A percentile compares a stretch with the other conserved stretches of the same genome.
phyloP scores from a whole-genome alignment of 1,139 yeast genomes.

The Pichia kudriavzevii region DNA sequence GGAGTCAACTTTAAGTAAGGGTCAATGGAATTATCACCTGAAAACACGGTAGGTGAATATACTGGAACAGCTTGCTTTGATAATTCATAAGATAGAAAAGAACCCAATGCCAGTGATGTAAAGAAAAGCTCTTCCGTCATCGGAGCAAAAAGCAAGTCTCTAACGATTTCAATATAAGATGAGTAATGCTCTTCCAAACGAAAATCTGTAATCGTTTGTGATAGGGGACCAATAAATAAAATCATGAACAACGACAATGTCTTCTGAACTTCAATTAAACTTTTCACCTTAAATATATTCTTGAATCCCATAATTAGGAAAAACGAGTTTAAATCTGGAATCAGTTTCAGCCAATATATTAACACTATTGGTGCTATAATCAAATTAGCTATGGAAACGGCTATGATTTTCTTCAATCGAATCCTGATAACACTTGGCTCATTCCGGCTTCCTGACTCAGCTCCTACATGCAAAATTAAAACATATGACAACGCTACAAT shows the following conservation, averaged over 20 bases:
- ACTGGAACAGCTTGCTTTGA: background rate
- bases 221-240: conserved; percentile 39
- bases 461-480: conserved; percentile 31
- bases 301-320: conserved; percentile 15
- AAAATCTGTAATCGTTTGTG: conserved; percentile 44
- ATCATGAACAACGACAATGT: conserved; percentile 19
- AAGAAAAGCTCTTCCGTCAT: conserved; percentile 81
- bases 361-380: conserved; percentile 27
- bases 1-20: conserved; percentile 40
- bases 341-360: conserved; percentile 13
- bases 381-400: conserved; percentile 23
- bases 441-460: conserved; percentile 30
- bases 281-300: conserved; percentile 4
- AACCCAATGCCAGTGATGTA: conserved; percentile 51
- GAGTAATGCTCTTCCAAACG: conserved; percentile 17
- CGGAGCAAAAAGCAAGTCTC: conserved; percentile 77
- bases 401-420: conserved; percentile 28
- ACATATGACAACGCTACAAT: conserved; percentile 38
- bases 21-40: conserved; percentile 1
- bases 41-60: conserved; percentile 10
- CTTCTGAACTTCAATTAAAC: conserved; percentile 20
- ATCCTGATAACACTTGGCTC: conserved; percentile 35
- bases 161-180: conserved; percentile 6
- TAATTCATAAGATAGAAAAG: conserved; percentile 29
- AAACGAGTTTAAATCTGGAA: conserved; percentile 8